phyloP scores from a whole-genome alignment of 495 filamentous ascomycete genomes.

The Trichocladium uniseriatum region DNA sequence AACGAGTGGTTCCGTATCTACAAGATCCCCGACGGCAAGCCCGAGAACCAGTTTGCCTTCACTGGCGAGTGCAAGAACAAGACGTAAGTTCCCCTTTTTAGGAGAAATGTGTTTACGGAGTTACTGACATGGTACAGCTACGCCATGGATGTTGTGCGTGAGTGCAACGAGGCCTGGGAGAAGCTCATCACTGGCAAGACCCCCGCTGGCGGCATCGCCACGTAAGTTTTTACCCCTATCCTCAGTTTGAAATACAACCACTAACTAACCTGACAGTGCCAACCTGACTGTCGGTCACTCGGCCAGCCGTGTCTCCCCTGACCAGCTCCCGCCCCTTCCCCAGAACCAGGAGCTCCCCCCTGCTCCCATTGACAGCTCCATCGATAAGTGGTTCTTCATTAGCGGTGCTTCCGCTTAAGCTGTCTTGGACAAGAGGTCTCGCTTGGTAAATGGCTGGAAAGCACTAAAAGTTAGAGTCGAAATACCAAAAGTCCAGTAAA shows the following conservation, averaged over 20 bases:
- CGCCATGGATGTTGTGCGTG: slow-evolving; percentile 85
- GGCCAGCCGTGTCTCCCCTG: slow-evolving; percentile 50
- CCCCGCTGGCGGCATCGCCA: slow-evolving; percentile 61
- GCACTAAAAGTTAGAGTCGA: neutral
- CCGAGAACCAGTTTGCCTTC: slow-evolving; percentile 99
- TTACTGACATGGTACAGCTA: slow-evolving; percentile 48
- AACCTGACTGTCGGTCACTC: slow-evolving; percentile 70
- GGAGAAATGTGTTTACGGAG: neutral
- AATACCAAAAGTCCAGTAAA: neutral
- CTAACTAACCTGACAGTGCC: slow-evolving; percentile 45
- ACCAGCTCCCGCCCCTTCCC: slow-evolving; percentile 62
- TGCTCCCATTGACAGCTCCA: slow-evolving; percentile 87
- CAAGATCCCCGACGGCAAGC: slow-evolving; percentile 99
- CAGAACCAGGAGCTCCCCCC: slow-evolving; percentile 65
- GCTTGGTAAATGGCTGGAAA: neutral
- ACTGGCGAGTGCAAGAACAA: slow-evolving; percentile 99
- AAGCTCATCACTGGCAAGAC: slow-evolving; percentile 85
- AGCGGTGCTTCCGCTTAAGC: slow-evolving; percentile 83
- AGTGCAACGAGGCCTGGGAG: slow-evolving; percentile 97
- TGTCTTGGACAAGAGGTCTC: too few species aligned
- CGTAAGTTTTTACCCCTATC: slow-evolving; percentile 52
- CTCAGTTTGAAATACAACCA: neutral
- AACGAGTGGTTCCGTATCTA: slow-evolving; percentile 99
- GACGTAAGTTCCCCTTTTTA: slow-evolving; percentile 47
- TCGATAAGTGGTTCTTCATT: slow-evolving; percentile 99